Conservation (phyloP, 2,329 filamentous ascomycete species). For the Microascus cirrosus region DNA sequence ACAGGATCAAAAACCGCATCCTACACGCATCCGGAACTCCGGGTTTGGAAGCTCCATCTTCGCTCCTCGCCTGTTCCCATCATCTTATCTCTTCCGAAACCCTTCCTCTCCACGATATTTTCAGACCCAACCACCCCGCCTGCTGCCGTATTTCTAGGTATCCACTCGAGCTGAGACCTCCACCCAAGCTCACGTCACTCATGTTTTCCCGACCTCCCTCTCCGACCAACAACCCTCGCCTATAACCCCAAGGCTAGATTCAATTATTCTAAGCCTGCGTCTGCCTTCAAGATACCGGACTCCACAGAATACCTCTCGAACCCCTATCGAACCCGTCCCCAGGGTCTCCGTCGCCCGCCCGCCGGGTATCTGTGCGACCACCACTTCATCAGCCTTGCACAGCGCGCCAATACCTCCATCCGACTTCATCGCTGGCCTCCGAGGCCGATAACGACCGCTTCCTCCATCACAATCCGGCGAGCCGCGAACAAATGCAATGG, state of each 20-base stretch:
- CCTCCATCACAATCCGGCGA: neutral
- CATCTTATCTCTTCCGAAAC: neutral
- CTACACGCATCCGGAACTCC: neutral
- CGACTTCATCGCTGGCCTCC: neutral
- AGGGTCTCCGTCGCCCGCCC: neutral
- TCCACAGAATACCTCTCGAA: neutral
- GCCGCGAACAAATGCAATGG: constrained; percentile 16
- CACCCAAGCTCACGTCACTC: neutral
- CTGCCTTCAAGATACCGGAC: neutral
- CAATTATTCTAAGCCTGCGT: neutral
- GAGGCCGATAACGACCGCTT: neutral
- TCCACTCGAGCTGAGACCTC: neutral
- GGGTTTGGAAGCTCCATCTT: neutral
- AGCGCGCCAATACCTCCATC: neutral
- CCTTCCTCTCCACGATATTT: neutral
- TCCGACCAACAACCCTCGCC: neutral
- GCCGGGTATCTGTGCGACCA: neutral
- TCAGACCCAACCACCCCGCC: neutral
- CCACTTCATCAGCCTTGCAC: neutral
- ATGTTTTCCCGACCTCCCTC: neutral
- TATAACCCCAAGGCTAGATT: neutral
- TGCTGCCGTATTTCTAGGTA: neutral
- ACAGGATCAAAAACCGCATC: neutral
- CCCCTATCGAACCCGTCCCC: neutral
- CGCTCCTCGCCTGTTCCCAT: neutral